These are phyloP conservation scores for Sisymbrium irio DNA, from an alignment of 345 rosid genomes.

Conservation along the genomic window DNA sequence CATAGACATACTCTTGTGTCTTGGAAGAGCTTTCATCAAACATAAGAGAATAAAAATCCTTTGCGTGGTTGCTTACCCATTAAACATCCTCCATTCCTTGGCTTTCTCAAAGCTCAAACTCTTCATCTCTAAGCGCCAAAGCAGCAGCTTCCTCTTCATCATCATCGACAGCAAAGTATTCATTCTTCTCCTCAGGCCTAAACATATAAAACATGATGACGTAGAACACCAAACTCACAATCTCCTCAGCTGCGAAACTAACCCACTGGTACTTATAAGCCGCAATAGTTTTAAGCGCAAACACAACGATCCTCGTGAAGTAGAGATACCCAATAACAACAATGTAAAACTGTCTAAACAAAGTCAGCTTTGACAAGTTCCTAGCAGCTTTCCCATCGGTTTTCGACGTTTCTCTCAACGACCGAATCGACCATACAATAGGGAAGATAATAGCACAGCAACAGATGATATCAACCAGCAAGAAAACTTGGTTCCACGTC, in stretches of 20 bases:
- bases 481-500: constrained; percentile 91
- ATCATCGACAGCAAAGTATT: constrained; percentile 78
- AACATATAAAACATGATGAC: constrained; percentile 82
- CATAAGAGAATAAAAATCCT: constrained; percentile 1
- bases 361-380: constrained; percentile 77
- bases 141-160: constrained; percentile 96
- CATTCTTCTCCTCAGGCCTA: constrained; percentile 90
- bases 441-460: constrained; percentile 97
- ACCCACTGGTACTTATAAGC: constrained; percentile 97
- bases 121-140: constrained; percentile 69
- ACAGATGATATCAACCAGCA: constrained; percentile 84
- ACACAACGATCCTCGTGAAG: constrained; percentile 89
- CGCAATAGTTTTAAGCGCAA: constrained; percentile 78
- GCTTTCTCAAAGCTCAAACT: constrained; percentile 90
- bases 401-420: constrained; percentile 81
- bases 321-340: constrained; percentile 88
- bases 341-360: constrained; percentile 88
- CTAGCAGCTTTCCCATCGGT: constrained; percentile 93
- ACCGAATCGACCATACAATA: constrained; percentile 90
- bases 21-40: not conserved
- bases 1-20: not conserved
- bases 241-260: constrained; percentile 84
- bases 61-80: too few relatives aligned
- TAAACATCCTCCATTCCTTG: too few relatives aligned
- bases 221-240: constrained; percentile 76